Conservation (phyloP, 306 rosid species). For the Cicer pinnatifidum region DNA sequence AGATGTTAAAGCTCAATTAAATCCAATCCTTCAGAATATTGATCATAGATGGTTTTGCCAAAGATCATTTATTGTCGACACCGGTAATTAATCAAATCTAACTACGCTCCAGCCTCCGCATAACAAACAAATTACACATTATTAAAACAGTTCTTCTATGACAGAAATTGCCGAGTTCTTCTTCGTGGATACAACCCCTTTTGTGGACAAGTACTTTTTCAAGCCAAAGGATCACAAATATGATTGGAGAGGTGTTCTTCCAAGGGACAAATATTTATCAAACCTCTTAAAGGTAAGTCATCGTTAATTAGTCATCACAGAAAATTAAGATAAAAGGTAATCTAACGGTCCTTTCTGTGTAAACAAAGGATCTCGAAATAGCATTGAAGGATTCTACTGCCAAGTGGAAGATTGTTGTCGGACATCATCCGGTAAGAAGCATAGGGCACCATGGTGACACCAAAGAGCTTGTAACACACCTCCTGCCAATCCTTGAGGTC, state of each 20-base stretch:
- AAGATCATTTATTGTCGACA: constrained; percentile 52
- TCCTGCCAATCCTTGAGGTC: constrained; percentile 60
- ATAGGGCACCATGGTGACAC: constrained; percentile 59
- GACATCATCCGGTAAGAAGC: constrained; percentile 55
- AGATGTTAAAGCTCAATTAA: constrained; percentile 54
- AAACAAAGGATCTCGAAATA: constrained; percentile 49
- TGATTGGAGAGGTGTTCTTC: constrained; percentile 63
- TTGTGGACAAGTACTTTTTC: constrained; percentile 53
- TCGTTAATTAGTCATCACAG: neutral
- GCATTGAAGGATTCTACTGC: constrained; percentile 49
- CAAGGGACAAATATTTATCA: constrained; percentile 49
- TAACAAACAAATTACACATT: neutral
- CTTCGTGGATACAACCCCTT: constrained; percentile 58
- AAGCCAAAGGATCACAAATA: constrained; percentile 53
- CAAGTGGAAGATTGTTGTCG: constrained; percentile 58
- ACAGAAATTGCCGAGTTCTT: constrained; percentile 54
- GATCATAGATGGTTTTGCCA: constrained; percentile 59
- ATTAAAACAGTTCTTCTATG: neutral
- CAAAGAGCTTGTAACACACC: constrained; percentile 43
- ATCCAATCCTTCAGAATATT: constrained; percentile 50
- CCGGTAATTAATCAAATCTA: constrained; percentile 40
- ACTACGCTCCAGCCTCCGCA: neutral
- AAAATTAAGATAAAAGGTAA: constrained; percentile 18
- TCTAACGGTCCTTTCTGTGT: neutral
- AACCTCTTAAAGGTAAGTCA: constrained; percentile 47